Evolutionary conservation across 805 yeast species (phyloP), one percentile per base, ranked within the genome.

Genomic region (Spathaspora hagerdaliae): DNA sequence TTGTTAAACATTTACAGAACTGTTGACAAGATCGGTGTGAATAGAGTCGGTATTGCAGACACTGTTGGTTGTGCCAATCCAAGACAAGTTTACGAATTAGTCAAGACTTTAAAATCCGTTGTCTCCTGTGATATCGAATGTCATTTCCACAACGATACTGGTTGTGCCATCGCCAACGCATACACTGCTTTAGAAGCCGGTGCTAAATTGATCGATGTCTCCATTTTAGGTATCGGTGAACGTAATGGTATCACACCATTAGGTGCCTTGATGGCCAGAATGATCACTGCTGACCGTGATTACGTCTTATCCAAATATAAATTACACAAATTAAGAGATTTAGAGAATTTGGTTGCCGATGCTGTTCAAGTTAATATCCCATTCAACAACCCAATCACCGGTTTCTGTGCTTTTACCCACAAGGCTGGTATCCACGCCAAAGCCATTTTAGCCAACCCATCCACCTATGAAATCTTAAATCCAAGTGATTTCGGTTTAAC

Each of bases 11-110:
- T 78, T 45, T 78, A 78, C 65, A 73, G 77, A 58, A 76, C 82
- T n/a, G 82, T 78, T 45, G 81, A 77, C 61, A 78, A 78, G 60
- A 76, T 78, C 43, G 83, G 83, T 45, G 83, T 78, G 32, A 73
- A 78, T 63, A 71, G 83, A 69, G 80, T 78, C 42, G 83, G 83
- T 63, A 78, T 78, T 60, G 82, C 83, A 42, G 83, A 78, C 63
- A 78, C 83, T 39, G 82, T 78, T 47, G 83, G 83, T 46, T 78
- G 83, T 60, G 83, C 83, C 44, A 77, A 78, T 63, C 82, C 82
- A 52, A 73, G 83, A 70, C 83, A 78, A 59, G 83, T 78, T 37
- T 78, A 76, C 57, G 82, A 78, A 60, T 71, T 78, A 57, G 80
- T 78, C 50, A 75, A 76, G 64, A 78, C 83, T 14, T 69, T 78